Conservation (phyloP, 1,284 basidiomycete genomes). For the Austropuccinia psidii region DNA sequence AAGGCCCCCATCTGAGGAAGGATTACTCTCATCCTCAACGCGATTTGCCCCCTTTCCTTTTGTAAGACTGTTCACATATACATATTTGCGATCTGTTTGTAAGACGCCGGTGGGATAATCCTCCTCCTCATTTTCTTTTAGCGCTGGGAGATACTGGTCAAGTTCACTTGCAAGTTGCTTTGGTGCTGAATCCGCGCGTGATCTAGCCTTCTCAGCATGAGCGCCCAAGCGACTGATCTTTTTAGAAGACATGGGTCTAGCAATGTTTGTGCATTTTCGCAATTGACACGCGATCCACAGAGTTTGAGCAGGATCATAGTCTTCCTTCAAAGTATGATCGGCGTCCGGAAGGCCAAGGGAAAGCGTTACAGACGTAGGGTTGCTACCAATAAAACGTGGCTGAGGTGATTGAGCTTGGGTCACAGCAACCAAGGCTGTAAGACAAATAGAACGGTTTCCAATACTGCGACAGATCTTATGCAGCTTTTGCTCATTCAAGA, state of each 20-base stretch:
- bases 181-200: background rate
- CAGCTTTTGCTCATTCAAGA: slow-evolving; percentile 6
- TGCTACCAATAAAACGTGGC: background rate
- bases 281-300: slow-evolving; percentile 9
- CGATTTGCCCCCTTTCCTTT: background rate
- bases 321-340: background rate
- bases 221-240: slow-evolving; percentile 25
- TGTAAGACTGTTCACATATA: slow-evolving; percentile 6
- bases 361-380: background rate
- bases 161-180: background rate
- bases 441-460: slow-evolving; percentile 3
- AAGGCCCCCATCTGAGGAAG: background rate
- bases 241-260: slow-evolving; percentile 30
- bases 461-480: background rate
- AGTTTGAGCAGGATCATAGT: slow-evolving; percentile 8
- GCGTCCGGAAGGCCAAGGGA: slow-evolving; percentile 22
- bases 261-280: slow-evolving; percentile 12
- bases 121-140: slow-evolving; percentile 5
- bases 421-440: slow-evolving; percentile 9
- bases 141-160: background rate
- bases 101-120: background rate
- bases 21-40: slow-evolving; percentile 1
- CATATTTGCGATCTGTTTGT: slow-evolving; percentile 13
- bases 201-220: background rate
- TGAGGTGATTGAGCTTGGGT: slow-evolving; percentile 15